Evolutionary conservation across 2,329 filamentous ascomycete genomes (phyloP), one percentile per base, ranked within the genome.

Genomic region (Colletotrichum spinosum): DNA sequence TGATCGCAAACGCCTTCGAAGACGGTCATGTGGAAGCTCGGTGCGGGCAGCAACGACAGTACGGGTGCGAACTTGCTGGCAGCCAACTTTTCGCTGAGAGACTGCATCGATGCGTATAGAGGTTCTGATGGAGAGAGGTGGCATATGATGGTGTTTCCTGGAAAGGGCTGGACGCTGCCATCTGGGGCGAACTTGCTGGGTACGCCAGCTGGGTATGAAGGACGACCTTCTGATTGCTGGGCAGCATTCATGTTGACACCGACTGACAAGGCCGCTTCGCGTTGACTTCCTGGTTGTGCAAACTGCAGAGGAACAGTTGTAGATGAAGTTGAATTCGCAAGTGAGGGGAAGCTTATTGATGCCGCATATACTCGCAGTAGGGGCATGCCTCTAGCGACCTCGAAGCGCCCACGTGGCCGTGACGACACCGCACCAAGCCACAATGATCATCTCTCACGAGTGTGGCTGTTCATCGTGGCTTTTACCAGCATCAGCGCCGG

Each of bases 11-110:
- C 68, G 35, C 70, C 71, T 46, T 73, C 72, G 67, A 74, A 73
- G 38, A 73, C 50, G 33, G 72, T 72, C 70, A 72, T 72, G 67
- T 73, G 72, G 70, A 71, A 73, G 65, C 70, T 72, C 9, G 63
- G 25, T 1, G 70, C 60, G 10, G 71, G 71, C 2, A 74, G 69
- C 13, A 72, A 61, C 11, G 69, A 52, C 48, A 70, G 67, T 10
- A 71, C 59, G 8, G 49, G 12, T 1, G 68, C 25, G n/a, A 72
- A 59, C 8, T 67, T 60, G 57, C 65, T 63, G 8, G 49, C n/a
- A 34, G 57, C 39, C 3, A 74, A 67, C 35, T 68, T 68, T 10
- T 55, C 33, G 62, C 71, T 50, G 33, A 73, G 69, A 9, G 39
- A 17, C 11, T 69, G 62, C 41, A 74, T 55, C 3, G 68, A 68